Evolutionary conservation across 441 rosid species (phyloP), one percentile per base, ranked within the genome.

Genomic region (Pelargonium cotyledonis): DNA sequence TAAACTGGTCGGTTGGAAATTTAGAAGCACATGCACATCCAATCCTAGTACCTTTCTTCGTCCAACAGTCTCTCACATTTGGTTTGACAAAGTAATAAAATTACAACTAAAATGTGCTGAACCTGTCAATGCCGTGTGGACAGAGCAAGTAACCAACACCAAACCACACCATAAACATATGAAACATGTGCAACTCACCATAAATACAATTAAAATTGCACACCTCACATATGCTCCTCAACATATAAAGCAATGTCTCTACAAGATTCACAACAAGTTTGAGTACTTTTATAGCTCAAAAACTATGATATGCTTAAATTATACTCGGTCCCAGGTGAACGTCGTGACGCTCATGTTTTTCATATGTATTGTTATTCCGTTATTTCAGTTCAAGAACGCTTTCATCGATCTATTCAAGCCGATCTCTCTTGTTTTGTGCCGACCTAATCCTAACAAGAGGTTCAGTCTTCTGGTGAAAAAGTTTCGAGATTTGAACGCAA

Each of bases 401-500:
- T 1, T 12, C 11, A 6, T 8, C 0, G 5, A 12, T 49, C 15
- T 49, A 3, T 49, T 49, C 5, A n/a, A 15, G 15, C n/a, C 5
- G 15, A 11, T 49, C 15, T 49, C n/a, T 14, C 57, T 8, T 6
- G 16, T 49, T 15, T 3, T 1, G 6, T 15, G 5, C 18, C 57
- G 18, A 12, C 5, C 57, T 11, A 0, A 0, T 49, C 16, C 16
- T 3, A 4, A 0, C 16, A 49, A 14, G 15, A 49, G 15, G 7
- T 49, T 14, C 5, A 12, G 18, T n/a, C 77, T 76, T 49, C 76
- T 57, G 23, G 80, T 68, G 67, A 70, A 75, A 9, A 80, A 79
- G 78, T 85, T 80, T 18, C 63, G 68, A 70, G 85, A 82, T 51
- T 57, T 80, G 82, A 73, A 58, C 40, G 19, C 38, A 6, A 6